Percentiles rank a stretch among this genome's conserved stretches.
phyloP scores from a whole-genome alignment of 345 rosid species.

The Excoecaria agallocha region DNA sequence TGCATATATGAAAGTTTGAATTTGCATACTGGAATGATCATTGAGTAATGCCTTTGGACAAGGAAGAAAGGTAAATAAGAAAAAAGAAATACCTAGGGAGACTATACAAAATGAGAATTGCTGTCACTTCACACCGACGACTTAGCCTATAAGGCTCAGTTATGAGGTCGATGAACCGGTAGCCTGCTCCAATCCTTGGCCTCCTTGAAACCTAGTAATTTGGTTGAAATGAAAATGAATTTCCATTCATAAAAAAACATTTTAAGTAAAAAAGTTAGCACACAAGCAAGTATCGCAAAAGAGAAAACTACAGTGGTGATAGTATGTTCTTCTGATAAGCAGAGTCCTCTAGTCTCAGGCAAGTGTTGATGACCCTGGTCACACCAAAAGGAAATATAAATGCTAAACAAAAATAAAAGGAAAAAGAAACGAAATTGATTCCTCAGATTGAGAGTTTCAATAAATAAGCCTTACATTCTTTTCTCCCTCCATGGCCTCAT shows the following conservation, averaged over 20 bases:
- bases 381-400: not conserved
- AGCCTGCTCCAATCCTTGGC: constrained; percentile 62
- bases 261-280: not conserved
- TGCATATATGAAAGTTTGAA: not conserved
- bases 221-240: constrained; percentile 12
- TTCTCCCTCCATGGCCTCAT: constrained; percentile 67
- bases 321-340: constrained; percentile 96
- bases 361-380: constrained; percentile 92
- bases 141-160: constrained; percentile 80
- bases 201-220: constrained; percentile 64
- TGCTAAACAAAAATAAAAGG: constrained; percentile 1
- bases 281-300: not conserved
- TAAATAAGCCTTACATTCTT: constrained; percentile 27
- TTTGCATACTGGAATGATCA: not conserved
- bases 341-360: constrained; percentile 98
- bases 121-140: constrained; percentile 87
- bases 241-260: not conserved
- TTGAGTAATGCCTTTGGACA: not conserved
- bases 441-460: not conserved
- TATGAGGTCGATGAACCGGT: constrained; percentile 52
- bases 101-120: constrained; percentile 91
- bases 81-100: constrained; percentile 73
- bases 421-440: constrained; percentile 1
- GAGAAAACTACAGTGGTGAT: constrained; percentile 59
- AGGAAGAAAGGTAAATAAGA: not conserved